A percentile compares a stretch with the other conserved stretches of the same genome.
Evolutionary conservation across 2,329 filamentous ascomycete genomes (phyloP).

Genomic region (Ceratocystiopsis minuta): DNA sequence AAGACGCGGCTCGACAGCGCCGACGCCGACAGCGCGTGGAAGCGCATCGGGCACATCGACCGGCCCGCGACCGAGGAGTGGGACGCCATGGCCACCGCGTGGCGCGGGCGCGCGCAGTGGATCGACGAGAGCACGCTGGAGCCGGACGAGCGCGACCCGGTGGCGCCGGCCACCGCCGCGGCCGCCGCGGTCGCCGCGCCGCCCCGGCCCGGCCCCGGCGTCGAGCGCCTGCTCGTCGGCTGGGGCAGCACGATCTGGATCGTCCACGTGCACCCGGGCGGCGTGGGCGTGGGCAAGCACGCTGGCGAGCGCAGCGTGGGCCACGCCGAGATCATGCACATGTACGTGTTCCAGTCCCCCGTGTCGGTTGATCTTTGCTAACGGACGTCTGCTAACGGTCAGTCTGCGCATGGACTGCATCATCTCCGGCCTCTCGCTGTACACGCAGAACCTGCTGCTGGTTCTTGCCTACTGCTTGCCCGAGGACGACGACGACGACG

Average conservation of each 20-base stretch:
- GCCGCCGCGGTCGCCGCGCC: background rate
- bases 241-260: slow-evolving; percentile 97
- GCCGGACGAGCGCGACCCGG: slow-evolving; percentile 39
- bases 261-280: slow-evolving; percentile 69
- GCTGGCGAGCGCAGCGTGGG: slow-evolving; percentile 55
- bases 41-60: slow-evolving; percentile 80
- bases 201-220: slow-evolving; percentile 20
- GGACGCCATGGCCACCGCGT: slow-evolving; percentile 92
- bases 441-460: slow-evolving; percentile 78
- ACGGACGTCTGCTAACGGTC: background rate
- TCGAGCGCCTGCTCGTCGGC: slow-evolving; percentile 74
- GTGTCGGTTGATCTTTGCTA: background rate
- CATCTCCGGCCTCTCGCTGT: slow-evolving; percentile 90
- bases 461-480: slow-evolving; percentile 79
- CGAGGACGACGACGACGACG: slow-evolving; percentile 45
- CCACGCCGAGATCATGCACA: slow-evolving; percentile 77
- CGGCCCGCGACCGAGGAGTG: slow-evolving; percentile 71
- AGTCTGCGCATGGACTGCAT: slow-evolving; percentile 93
- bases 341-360: slow-evolving; percentile 58
- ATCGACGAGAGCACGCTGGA: slow-evolving; percentile 72
- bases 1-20: slow-evolving; percentile 61
- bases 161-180: slow-evolving; percentile 13
- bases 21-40: slow-evolving; percentile 77
- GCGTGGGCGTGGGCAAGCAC: slow-evolving; percentile 45
- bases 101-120: slow-evolving; percentile 88